These are phyloP conservation scores for Paraphaeosphaeria minitans DNA, from an alignment of 2,329 filamentous ascomycete species.

Conservation along the genomic window DNA sequence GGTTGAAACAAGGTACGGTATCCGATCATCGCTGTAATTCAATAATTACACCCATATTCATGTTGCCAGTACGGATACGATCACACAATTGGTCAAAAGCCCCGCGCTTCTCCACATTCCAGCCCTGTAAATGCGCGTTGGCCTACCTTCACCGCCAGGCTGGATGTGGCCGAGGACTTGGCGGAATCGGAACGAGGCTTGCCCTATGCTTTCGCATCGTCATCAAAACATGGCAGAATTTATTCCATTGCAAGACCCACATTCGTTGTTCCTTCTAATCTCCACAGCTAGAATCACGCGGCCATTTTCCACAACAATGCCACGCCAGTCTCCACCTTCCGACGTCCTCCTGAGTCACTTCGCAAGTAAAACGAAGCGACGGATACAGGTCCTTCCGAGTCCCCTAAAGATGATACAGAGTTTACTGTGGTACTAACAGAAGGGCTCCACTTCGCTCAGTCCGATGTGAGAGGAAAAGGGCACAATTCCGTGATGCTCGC, in stretches of 20 bases:
- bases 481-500: slow-evolving; percentile 4
- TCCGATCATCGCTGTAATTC: background rate
- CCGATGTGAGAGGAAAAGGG: slow-evolving; percentile 7
- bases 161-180: background rate
- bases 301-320: background rate
- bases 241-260: background rate
- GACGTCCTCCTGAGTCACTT: slow-evolving; percentile 1
- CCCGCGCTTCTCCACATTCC: background rate
- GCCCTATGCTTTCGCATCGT: background rate
- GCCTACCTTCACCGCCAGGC: slow-evolving; percentile 5
- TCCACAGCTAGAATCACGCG: slow-evolving; percentile 1
- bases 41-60: background rate
- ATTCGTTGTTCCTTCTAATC: background rate
- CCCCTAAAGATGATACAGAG: background rate
- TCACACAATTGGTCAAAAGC: background rate
- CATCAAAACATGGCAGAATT: background rate
- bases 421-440: background rate
- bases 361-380: background rate
- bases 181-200: slow-evolving; percentile 5
- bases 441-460: slow-evolving; percentile 4
- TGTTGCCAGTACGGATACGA: background rate
- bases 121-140: background rate
- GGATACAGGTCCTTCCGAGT: background rate
- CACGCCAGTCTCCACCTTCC: background rate
- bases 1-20: background rate